Base-by-base conservation (phyloP, 1,284 basidiomycete species). In the Rhizoctonia solani region DNA sequence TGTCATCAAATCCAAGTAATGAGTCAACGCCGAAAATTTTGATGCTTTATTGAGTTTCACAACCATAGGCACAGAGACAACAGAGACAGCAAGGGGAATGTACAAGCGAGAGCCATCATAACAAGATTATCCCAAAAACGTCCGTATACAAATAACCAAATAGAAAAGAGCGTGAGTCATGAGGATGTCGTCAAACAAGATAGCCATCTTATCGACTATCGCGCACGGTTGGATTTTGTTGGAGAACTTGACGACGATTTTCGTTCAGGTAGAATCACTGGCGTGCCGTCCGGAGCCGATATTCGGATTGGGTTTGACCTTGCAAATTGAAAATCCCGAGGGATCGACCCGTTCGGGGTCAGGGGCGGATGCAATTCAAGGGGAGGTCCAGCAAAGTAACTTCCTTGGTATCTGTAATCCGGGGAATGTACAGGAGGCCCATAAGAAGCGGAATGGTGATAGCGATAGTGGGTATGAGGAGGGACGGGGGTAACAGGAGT, bases 241-340 rank as follows among this genome's bases (percentile, higher is more conserved):
- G n/a, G n/a, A n/a, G n/a, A n/a, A n/a, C n/a, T n/a, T 21, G 44
- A 46, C 6, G 44, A 9, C n/a, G 44, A 19, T 46, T 46, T 46
- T 19, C 44, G 8, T 30, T 29, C 27, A 30, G 50, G 46, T 14
- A 61, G 21, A 11, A 16, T 25, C 13, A 61, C 46, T 19, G 58
- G 58, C 14, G 19, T 49, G 6, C 58, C 58, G 23, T 61, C 58
- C 13, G 58, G 58, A 14, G 29, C 39, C 13, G 58, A 49, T 61
- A 61, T 61, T 50, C 58, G 44, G 11, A 61, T 50, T 41, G 44
- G 30, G 16, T 46, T 61, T 21, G 46, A 27, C 19, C 46, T 27
- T 8, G 44, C 32, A 37, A 61, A 39, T 30, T 49, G 42, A 34
- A 41, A 41, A 49, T 61, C 58, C 47, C 58, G 58, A 13, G 58